These are phyloP conservation scores for Eimeria tenella DNA, from an alignment of 169 alveolate species.

Conservation along the genomic window DNA sequence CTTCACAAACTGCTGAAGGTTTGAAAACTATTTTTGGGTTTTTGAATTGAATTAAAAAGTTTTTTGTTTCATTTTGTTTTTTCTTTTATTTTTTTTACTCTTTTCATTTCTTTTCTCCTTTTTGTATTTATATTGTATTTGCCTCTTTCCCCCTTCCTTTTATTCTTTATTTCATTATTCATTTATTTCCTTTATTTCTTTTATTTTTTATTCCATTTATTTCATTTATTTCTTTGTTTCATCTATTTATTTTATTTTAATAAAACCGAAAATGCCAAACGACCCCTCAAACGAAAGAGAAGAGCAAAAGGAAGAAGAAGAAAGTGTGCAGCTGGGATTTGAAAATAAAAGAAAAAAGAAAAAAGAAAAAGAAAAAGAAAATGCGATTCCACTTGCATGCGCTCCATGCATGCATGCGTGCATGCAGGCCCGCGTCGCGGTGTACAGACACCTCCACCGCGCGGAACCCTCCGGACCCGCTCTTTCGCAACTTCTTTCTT, in stretches of 20 bases:
- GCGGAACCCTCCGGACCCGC: conserved; percentile 82
- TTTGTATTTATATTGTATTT: no score
- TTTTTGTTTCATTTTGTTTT: not conserved
- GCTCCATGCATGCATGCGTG: not conserved
- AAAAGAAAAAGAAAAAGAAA: no score
- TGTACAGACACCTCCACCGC: conserved; percentile 83
- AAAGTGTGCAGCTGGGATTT: no score
- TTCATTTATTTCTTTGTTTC: no score
- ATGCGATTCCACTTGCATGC: not conserved
- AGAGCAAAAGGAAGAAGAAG: no score
- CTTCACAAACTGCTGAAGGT: conserved; percentile 79
- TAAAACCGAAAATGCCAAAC: no score
- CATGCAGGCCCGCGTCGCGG: not conserved
- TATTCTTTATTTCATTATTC: no score
- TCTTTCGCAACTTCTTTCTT: conserved; percentile 83
- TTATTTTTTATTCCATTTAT: no score
- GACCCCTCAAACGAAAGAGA: no score
- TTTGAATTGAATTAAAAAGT: not conserved
- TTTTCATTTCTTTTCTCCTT: not conserved
- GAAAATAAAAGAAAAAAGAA: not conserved
- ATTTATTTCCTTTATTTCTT: no score
- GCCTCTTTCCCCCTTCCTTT: no score
- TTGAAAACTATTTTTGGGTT: not conserved
- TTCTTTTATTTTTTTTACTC: not conserved
- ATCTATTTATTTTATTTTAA: no score